Evolutionary conservation across 2,329 filamentous ascomycete genomes (phyloP).

Genomic region (Botrytis fragariae): DNA sequence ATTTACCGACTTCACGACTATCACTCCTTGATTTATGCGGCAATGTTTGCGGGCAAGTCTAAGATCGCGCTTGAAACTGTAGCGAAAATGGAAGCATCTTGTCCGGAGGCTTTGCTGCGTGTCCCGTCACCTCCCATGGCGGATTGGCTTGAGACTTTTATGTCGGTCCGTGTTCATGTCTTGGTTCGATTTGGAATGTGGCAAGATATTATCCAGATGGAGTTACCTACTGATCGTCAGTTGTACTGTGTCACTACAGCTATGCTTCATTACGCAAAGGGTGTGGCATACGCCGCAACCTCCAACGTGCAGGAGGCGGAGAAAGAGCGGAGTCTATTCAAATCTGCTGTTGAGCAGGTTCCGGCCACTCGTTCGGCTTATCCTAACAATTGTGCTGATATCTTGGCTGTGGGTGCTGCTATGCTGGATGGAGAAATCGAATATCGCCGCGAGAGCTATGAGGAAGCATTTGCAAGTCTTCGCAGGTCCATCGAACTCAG

Average conservation of each 20-base stretch:
- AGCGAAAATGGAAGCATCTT: slow-evolving; percentile 54
- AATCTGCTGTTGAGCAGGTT: slow-evolving; percentile 50
- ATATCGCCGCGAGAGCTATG: slow-evolving; percentile 61
- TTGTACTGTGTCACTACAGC: slow-evolving; percentile 71
- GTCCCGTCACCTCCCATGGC: slow-evolving; percentile 71
- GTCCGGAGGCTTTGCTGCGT: slow-evolving; percentile 62
- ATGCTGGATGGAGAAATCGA: slow-evolving; percentile 75
- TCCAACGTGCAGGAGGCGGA: slow-evolving; percentile 55
- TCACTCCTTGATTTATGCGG: slow-evolving; percentile 73
- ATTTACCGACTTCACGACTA: slow-evolving; percentile 73
- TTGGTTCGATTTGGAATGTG: slow-evolving; percentile 72
- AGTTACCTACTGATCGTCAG: slow-evolving; percentile 54
- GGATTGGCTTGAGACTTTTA: slow-evolving; percentile 72
- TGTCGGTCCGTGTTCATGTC: slow-evolving; percentile 65
- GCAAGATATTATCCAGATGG: slow-evolving; percentile 59
- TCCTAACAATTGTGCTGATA: slow-evolving; percentile 63
- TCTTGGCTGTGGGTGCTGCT: slow-evolving; percentile 58
- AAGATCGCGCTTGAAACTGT: slow-evolving; percentile 61
- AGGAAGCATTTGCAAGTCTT: slow-evolving; percentile 58
- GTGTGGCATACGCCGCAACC: slow-evolving; percentile 61
- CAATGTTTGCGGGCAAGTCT: slow-evolving; percentile 72
- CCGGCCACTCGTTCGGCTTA: slow-evolving; percentile 62
- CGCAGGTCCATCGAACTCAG: slow-evolving; percentile 57
- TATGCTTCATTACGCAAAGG: slow-evolving; percentile 65
- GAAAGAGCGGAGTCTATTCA: slow-evolving; percentile 51